phyloP scores from a whole-genome alignment of 371 early-diverging fungal species.

The Actinomortierella wolfii region DNA sequence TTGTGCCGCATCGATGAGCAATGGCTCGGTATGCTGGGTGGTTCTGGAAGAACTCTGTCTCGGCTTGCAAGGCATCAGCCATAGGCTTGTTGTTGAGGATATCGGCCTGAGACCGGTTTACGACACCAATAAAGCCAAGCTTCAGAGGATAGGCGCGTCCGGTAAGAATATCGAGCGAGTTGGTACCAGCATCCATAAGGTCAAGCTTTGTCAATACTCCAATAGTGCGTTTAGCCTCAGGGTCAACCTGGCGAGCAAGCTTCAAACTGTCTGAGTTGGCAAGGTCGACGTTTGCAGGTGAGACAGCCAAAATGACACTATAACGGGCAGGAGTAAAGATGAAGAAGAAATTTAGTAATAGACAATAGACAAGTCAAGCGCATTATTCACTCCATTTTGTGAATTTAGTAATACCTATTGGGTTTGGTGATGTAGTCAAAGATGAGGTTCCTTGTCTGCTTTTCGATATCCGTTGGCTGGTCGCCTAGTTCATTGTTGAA shows the following conservation, averaged over 20 bases:
- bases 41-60: conserved; percentile 77
- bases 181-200: conserved; percentile 94
- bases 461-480: conserved; percentile 90
- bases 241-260: conserved; percentile 91
- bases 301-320: conserved; percentile 94
- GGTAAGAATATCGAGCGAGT: conserved; percentile 85
- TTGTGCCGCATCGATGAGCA: conserved; percentile 83
- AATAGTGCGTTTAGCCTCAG: conserved; percentile 85
- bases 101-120: conserved; percentile 91
- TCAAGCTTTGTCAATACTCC: conserved; percentile 96
- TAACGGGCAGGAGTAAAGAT: conserved; percentile 49
- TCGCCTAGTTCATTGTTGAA: conserved; percentile 63
- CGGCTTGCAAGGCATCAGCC: conserved; percentile 72
- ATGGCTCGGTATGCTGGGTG: conserved; percentile 87
- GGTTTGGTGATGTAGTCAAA: conserved; percentile 86
- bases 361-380: too few relatives aligned
- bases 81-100: conserved; percentile 84
- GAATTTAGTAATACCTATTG: too few relatives aligned
- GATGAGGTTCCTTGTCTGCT: conserved; percentile 83
- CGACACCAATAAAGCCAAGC: conserved; percentile 90
- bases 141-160: conserved; percentile 84
- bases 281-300: conserved; percentile 91
- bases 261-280: conserved; percentile 95
- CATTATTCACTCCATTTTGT: neutral
- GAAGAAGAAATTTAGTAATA: too few relatives aligned